Evolutionary conservation across 2,329 filamentous ascomycete genomes (phyloP).

Genomic region (Ophiostoma sp.): DNA sequence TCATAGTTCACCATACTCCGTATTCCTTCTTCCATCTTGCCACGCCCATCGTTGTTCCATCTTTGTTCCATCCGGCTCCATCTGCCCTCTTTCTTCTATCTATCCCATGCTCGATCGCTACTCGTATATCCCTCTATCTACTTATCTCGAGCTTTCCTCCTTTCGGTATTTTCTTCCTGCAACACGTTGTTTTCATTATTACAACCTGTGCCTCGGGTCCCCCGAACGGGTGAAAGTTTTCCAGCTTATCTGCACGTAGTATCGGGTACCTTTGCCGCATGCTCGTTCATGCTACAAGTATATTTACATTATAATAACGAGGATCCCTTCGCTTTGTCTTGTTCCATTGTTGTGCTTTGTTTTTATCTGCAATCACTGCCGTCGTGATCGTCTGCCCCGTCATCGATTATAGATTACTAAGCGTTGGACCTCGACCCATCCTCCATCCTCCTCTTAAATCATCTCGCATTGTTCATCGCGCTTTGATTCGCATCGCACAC

Average conservation of each 20-base stretch:
- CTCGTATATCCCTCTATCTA: not conserved
- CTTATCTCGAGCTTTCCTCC: slow-evolving; percentile 13
- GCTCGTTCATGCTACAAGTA: not conserved
- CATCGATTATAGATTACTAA: no score
- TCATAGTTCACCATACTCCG: no score
- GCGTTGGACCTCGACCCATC: no score
- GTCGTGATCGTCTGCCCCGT: no score
- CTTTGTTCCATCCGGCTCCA: not conserved
- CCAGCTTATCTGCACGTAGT: slow-evolving; percentile 9
- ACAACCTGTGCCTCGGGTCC: not conserved
- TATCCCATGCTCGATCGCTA: not conserved
- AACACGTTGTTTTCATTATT: not conserved
- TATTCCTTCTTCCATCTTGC: not conserved
- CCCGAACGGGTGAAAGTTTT: slow-evolving; percentile 4
- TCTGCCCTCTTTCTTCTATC: not conserved
- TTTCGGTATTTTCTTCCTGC: slow-evolving; percentile 14
- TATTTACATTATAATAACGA: slow-evolving; percentile 4
- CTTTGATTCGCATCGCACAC: not conserved
- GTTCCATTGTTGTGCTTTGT: not conserved
- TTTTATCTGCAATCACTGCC: no score
- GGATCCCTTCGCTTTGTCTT: not conserved
- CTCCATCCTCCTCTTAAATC: no score
- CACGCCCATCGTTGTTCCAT: not conserved
- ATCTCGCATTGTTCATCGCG: no score
- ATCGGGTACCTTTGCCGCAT: not conserved